Evolutionary conservation across 345 rosid species (phyloP), one percentile per base, ranked within the genome.

Genomic region (Pseudoturritis turrita): DNA sequence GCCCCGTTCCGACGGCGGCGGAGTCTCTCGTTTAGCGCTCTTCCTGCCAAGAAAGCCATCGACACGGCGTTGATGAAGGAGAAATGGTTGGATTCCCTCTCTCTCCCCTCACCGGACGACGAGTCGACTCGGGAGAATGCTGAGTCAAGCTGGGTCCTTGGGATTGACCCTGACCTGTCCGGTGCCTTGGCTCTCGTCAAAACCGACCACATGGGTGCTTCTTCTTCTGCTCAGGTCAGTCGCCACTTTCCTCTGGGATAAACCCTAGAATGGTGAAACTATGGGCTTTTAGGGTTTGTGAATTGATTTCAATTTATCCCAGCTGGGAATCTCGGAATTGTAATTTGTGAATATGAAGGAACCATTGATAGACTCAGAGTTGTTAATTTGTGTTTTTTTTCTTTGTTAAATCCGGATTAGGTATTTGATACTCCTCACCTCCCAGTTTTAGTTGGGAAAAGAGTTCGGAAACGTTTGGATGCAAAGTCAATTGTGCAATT

Each of bases 381-480:
- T 39, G 7, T 2, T 14, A 18, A 44, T 53, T 7, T 54, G 40
- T 17, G 4, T 41, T 22, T 67, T 5, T 39, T 46, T 31, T 54
- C 28, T 37, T 12, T 25, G 22, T 39, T 37, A 28, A 70, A 51
- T 70, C 28, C 49, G 60, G 70, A 45, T 4, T 68, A 94, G 97
- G 98, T 89, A 17, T 94, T 79, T 83, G 97, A 94, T 83, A 71
- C 95, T 36, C 98, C 98, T 51, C 71, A 67, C 74, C 68, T 91
- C 77, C 84, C 85, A 36, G 82, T 91, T 31, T 68, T 79, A 65
- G 91, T 91, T 62, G 88, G 97, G 39, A 86, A 84, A 67, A 77
- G 86, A 73, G 75, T 81, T 65, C 81, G 96, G 50, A 91, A 83
- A 76, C 95, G 96, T 59, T 81, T 90, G 73, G 97, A 94, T 81